Conservation (phyloP, 2,329 filamentous ascomycete species). For the Aspergillus melleus region DNA sequence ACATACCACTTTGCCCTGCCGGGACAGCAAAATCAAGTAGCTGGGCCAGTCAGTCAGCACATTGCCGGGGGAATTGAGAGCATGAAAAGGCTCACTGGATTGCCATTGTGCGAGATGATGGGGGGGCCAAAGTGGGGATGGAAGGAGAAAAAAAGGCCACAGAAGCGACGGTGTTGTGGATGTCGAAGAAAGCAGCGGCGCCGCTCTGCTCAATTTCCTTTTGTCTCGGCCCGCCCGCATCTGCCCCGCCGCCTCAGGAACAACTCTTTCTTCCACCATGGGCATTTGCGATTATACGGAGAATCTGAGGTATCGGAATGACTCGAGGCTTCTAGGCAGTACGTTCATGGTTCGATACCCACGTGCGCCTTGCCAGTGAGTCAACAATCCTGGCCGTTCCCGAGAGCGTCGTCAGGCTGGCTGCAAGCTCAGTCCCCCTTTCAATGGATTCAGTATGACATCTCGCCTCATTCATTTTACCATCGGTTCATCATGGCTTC, state of each 20-base stretch:
- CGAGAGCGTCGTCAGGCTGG: too few relatives aligned
- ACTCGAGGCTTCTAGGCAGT: too few relatives aligned
- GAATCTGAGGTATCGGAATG: too few relatives aligned
- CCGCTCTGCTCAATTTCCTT: constrained; percentile 18
- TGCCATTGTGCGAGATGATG: constrained; percentile 28
- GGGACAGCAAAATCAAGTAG: constrained; percentile 94
- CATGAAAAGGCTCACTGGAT: constrained; percentile 30
- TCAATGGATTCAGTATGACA: too few relatives aligned
- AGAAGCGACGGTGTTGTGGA: constrained; percentile 12
- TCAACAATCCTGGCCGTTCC: too few relatives aligned
- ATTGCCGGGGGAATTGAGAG: neutral
- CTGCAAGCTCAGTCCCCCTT: neutral
- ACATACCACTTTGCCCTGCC: constrained; percentile 98
- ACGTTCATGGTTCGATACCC: too few relatives aligned
- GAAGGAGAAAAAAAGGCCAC: constrained; percentile 15
- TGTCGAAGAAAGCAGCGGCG: constrained; percentile 7
- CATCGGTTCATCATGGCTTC: too few relatives aligned
- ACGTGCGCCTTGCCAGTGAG: too few relatives aligned
- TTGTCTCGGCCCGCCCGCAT: constrained; percentile 17
- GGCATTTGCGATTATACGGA: too few relatives aligned
- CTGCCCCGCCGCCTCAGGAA: constrained; percentile 7
- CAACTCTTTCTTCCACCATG: neutral
- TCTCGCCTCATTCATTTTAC: too few relatives aligned
- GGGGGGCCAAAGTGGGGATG: constrained; percentile 3
- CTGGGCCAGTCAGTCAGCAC: constrained; percentile 50